These are phyloP conservation scores for Liriodendron chinense DNA, from an alignment of 164 flowering plant species.

Conservation along the genomic window DNA sequence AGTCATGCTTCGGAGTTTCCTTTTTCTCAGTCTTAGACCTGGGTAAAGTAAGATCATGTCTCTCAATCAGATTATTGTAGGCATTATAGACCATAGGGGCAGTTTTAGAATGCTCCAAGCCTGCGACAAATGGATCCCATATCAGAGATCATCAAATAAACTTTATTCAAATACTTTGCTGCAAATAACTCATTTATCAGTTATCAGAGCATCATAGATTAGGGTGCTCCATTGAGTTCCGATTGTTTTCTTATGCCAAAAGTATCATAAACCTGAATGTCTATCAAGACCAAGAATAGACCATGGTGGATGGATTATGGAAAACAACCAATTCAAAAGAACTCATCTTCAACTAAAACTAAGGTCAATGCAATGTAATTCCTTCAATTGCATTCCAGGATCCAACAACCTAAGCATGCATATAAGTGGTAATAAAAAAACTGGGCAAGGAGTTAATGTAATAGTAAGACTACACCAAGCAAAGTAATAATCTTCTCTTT, in stretches of 20 bases:
- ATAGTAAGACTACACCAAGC: neutral
- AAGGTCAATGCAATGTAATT: neutral
- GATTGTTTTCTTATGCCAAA: neutral
- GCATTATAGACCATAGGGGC: conserved; percentile 43
- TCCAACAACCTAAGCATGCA: neutral
- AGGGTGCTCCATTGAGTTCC: neutral
- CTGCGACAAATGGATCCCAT: conserved; percentile 27
- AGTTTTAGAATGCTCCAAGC: conserved; percentile 63
- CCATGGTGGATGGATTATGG: neutral
- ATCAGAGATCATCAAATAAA: neutral
- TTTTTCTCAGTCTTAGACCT: conserved; percentile 72
- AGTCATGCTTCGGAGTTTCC: conserved; percentile 41
- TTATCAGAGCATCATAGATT: neutral
- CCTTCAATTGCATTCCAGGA: neutral
- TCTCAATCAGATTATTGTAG: conserved; percentile 31
- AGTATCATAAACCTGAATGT: neutral
- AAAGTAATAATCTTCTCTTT: neutral
- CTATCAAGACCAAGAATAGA: neutral
- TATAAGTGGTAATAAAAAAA: neutral
- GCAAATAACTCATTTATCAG: neutral
- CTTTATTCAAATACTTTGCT: neutral
- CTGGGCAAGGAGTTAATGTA: no score
- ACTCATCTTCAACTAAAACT: neutral
- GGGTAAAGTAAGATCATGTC: conserved; percentile 28
- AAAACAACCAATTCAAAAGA: conserved; percentile 14